Conservation (phyloP, 1,139 yeast species). For the Kluyveromyces sp. region DNA sequence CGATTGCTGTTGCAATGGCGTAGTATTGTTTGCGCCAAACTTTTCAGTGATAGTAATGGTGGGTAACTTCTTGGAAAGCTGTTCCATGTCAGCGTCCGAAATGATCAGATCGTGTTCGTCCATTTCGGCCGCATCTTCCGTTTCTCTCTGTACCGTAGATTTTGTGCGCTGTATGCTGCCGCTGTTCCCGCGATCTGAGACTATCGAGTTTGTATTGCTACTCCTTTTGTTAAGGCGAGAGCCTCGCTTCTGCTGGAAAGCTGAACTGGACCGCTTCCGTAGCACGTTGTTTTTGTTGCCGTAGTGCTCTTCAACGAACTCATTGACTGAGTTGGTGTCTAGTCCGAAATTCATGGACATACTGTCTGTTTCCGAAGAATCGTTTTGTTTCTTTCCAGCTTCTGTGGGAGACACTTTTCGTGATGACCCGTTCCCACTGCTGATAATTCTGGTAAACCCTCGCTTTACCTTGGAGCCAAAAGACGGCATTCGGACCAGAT, state of each 20-base stretch:
- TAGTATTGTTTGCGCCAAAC: slow-evolving; percentile 14
- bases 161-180: background rate
- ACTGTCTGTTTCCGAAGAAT: slow-evolving; percentile 4
- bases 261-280: slow-evolving; percentile 5
- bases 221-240: slow-evolving; percentile 1
- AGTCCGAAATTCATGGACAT: slow-evolving; percentile 4
- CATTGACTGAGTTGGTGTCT: slow-evolving; percentile 5
- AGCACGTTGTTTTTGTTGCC: slow-evolving; percentile 2
- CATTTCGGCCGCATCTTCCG: slow-evolving; percentile 4
- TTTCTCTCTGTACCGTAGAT: background rate
- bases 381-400: background rate
- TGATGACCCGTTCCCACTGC: slow-evolving; percentile 15
- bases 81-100: slow-evolving; percentile 17
- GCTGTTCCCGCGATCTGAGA: slow-evolving; percentile 3
- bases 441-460: slow-evolving; percentile 26
- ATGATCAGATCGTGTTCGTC: slow-evolving; percentile 14
- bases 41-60: slow-evolving; percentile 23
- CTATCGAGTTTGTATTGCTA: slow-evolving; percentile 5
- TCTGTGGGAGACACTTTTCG: slow-evolving; percentile 10
- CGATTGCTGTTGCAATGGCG: slow-evolving; percentile 20
- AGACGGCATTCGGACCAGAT: slow-evolving; percentile 16
- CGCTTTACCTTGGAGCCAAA: slow-evolving; percentile 25
- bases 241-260: background rate
- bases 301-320: slow-evolving; percentile 6
- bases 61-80: slow-evolving; percentile 19